Evolutionary conservation across 164 flowering plant species (phyloP).

Genomic region (Vitis amurensis): DNA sequence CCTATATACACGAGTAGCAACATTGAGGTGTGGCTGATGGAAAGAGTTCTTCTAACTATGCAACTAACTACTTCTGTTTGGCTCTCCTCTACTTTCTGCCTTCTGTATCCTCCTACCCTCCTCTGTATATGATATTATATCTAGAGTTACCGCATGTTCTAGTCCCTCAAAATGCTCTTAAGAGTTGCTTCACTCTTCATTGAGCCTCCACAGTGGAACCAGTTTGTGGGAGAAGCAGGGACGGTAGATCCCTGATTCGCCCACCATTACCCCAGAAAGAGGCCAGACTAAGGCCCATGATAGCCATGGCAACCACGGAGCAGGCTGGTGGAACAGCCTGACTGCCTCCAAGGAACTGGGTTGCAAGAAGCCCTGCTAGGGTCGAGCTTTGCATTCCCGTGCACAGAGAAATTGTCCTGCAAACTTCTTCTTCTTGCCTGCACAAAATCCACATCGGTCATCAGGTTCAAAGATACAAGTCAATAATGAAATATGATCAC

Average conservation of each 20-base stretch:
- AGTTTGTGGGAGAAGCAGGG: conserved; percentile 32
- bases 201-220: conserved; percentile 44
- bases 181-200: conserved; percentile 2
- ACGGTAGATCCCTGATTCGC: conserved; percentile 62
- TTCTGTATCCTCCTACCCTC: no score
- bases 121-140: no score
- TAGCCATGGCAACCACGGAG: conserved; percentile 94
- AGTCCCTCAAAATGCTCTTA: background rate
- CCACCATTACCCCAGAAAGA: conserved; percentile 90
- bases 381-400: conserved; percentile 99
- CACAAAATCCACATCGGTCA: background rate
- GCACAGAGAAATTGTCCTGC: conserved; percentile 85
- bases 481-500: background rate
- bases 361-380: conserved; percentile 91
- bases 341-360: conserved; percentile 85
- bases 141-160: background rate
- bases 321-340: conserved; percentile 97
- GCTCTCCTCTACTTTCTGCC: no score
- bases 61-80: no score
- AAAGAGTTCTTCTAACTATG: no score
- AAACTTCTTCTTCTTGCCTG: conserved; percentile 86
- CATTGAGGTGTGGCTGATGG: no score
- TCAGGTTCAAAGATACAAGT: background rate
- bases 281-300: conserved; percentile 92
- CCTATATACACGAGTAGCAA: no score